Evolutionary conservation across 257 asterid species (phyloP).

Genomic region (Salvia splendens): DNA sequence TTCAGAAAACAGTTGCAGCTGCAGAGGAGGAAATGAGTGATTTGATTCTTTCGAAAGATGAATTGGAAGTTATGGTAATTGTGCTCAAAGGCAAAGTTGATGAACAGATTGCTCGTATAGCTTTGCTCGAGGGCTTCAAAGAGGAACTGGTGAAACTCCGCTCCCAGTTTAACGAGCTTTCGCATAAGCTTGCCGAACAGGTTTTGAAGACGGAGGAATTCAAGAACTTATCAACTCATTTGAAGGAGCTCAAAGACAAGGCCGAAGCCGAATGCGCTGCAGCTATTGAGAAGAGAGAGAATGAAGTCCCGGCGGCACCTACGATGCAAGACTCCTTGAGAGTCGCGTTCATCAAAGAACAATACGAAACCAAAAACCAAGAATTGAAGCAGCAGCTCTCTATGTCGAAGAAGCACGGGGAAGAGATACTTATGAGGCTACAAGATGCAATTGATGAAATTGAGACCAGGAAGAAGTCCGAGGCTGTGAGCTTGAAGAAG

Average conservation of each 20-base stretch:
- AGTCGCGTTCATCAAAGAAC: constrained; percentile 83
- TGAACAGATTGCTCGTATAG: constrained; percentile 45
- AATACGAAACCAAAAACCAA: constrained; percentile 65
- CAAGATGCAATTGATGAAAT: constrained; percentile 86
- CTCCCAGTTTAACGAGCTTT: constrained; percentile 53
- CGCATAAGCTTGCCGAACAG: constrained; percentile 69
- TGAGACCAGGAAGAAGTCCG: constrained; percentile 79
- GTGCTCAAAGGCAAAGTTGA: constrained; percentile 56
- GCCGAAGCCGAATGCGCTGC: constrained; percentile 70
- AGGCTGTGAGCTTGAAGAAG: constrained; percentile 70
- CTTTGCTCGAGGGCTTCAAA: constrained; percentile 45
- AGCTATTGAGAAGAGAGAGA: constrained; percentile 62
- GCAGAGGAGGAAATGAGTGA: constrained; percentile 53
- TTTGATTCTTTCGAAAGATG: constrained; percentile 56
- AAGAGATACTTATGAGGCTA: constrained; percentile 88
- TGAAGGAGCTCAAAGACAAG: constrained; percentile 84
- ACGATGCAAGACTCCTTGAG: constrained; percentile 78
- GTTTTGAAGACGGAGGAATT: constrained; percentile 72
- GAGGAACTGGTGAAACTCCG: constrained; percentile 49
- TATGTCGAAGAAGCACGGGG: constrained; percentile 80
- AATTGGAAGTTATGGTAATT: constrained; percentile 56
- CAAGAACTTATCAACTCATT: constrained; percentile 67
- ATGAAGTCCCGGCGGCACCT: constrained; percentile 51
- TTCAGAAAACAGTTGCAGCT: constrained; percentile 40
- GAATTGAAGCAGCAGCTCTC: constrained; percentile 83